phyloP scores from a whole-genome alignment of 176 grass and related monocot species.

The Oryza meridionalis region DNA sequence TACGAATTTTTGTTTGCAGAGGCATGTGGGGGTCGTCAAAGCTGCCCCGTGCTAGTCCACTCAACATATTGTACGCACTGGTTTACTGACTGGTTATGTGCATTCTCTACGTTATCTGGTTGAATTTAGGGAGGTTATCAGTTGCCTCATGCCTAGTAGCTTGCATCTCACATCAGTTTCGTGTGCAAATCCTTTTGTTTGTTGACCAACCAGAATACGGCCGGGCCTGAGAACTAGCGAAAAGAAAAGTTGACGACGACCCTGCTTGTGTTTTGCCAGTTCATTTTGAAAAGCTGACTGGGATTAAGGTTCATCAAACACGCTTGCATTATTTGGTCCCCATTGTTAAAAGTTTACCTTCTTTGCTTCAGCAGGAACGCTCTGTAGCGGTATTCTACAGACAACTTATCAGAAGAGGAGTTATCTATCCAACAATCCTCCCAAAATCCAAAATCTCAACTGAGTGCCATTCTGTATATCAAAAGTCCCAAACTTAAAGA shows the following conservation, averaged over 20 bases:
- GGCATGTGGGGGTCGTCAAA: not conserved
- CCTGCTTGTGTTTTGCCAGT: not conserved
- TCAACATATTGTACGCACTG: not conserved
- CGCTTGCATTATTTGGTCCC: not conserved
- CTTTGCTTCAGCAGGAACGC: no score
- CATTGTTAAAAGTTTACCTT: no score
- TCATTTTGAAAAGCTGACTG: not conserved
- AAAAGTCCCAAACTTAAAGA: no score
- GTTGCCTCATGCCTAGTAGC: slow-evolving; percentile 40
- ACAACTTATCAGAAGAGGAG: no score
- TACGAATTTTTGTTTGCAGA: not conserved
- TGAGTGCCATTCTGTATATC: no score
- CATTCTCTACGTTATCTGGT: not conserved
- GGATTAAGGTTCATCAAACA: not conserved
- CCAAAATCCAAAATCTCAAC: no score
- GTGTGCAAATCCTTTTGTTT: not conserved
- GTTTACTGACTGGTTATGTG: not conserved
- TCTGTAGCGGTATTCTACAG: no score
- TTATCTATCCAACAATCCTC: no score
- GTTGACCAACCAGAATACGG: slow-evolving; percentile 28
- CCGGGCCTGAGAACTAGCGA: not conserved
- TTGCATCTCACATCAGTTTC: not conserved
- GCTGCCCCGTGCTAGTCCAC: not conserved
- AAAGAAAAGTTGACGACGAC: not conserved
- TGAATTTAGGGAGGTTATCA: not conserved